phyloP scores from a whole-genome alignment of 164 flowering plant species.

The Hamamelis virginiana region DNA sequence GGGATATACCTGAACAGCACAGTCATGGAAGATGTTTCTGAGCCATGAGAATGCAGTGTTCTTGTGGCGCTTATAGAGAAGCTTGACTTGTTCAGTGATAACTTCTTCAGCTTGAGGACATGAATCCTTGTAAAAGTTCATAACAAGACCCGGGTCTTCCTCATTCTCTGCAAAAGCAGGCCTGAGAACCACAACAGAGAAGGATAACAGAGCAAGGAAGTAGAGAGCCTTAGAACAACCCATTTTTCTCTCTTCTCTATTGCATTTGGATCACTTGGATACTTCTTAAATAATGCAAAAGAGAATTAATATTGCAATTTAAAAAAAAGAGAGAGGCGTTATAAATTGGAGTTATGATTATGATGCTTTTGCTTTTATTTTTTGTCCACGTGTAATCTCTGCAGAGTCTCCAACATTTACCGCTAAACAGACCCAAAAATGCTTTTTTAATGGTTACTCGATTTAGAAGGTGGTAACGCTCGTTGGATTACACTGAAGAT shows the following conservation, averaged over 20 bases:
- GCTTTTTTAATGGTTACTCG: neutral
- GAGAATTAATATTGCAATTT: neutral
- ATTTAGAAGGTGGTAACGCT: neutral
- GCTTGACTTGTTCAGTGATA: conserved; percentile 85
- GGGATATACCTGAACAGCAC: conserved; percentile 74
- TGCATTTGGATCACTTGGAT: conserved; percentile 5
- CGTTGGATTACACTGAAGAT: neutral
- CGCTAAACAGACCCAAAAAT: neutral
- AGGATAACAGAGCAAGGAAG: conserved; percentile 40
- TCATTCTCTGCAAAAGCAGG: conserved; percentile 47
- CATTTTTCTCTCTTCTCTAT: conserved; percentile 30
- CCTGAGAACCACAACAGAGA: conserved; percentile 33
- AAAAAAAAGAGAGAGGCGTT: conserved; percentile 5
- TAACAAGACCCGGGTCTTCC: conserved; percentile 67
- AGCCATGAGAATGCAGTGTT: conserved; percentile 99
- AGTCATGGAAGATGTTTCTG: conserved; percentile 98
- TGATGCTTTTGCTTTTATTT: neutral
- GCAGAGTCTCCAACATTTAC: neutral
- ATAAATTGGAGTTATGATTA: neutral
- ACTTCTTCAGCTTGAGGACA: conserved; percentile 98
- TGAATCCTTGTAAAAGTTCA: conserved; percentile 85
- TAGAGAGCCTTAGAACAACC: conserved; percentile 49
- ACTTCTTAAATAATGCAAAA: conserved; percentile 25
- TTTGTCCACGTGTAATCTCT: neutral
- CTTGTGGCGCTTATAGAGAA: conserved; percentile 97